Conservation (phyloP, 768 basidiomycete genomes). For the Lactifluus rugatus region DNA sequence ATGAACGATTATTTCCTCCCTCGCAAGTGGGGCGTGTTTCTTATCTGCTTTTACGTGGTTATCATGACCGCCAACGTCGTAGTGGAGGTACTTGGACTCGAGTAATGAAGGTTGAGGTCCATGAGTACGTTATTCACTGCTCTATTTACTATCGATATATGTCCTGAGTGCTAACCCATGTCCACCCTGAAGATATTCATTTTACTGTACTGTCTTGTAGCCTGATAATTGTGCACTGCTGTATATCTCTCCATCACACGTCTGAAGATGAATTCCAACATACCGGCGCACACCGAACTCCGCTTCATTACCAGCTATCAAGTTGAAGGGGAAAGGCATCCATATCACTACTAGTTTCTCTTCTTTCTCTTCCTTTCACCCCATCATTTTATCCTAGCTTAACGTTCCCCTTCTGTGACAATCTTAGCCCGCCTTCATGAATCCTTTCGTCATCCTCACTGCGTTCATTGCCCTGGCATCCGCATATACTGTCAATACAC, state of each 20-base stretch:
- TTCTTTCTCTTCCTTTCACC: conserved; percentile 2
- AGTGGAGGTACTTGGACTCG: conserved; percentile 49
- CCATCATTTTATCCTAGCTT: conserved; percentile 3
- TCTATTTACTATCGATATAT: neutral
- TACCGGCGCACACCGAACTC: conserved; percentile 16
- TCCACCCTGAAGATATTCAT: neutral
- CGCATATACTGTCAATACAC: conserved; percentile 52
- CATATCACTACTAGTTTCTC: conserved; percentile 5
- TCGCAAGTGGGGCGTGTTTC: conserved; percentile 69
- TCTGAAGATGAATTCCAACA: conserved; percentile 13
- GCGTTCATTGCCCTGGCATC: conserved; percentile 27
- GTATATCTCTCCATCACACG: neutral
- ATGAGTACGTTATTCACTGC: conserved; percentile 1
- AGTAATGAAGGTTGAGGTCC: neutral
- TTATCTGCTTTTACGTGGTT: conserved; percentile 61
- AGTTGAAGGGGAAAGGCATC: neutral
- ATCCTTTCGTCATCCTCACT: conserved; percentile 25
- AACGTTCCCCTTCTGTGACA: conserved; percentile 2
- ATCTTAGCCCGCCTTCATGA: conserved; percentile 28
- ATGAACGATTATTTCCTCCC: conserved; percentile 74
- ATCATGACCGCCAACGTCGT: conserved; percentile 74
- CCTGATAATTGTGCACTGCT: neutral
- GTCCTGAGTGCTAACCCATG: neutral
- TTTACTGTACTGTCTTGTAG: conserved; percentile 7
- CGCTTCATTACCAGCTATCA: conserved; percentile 16